These are phyloP conservation scores for Coniochaeta ligniaria DNA, from an alignment of 2,329 filamentous ascomycete genomes.

Conservation along the genomic window DNA sequence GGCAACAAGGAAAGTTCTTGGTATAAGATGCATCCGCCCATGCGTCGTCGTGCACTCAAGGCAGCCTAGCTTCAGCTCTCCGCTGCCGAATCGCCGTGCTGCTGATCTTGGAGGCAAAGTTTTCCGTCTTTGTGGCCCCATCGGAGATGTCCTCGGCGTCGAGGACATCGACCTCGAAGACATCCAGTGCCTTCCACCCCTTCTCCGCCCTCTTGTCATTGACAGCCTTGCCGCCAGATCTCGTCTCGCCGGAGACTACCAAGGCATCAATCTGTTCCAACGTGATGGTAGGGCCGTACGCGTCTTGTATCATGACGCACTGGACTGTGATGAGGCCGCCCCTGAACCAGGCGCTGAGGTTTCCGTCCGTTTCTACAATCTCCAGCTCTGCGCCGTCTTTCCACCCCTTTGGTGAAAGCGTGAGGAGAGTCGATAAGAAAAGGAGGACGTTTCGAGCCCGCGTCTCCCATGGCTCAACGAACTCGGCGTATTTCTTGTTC, in stretches of 20 bases:
- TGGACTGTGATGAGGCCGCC: constrained; percentile 58
- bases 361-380: constrained; percentile 26
- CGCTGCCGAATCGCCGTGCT: constrained; percentile 72
- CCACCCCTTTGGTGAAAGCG: constrained; percentile 33
- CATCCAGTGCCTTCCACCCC: constrained; percentile 67
- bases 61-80: constrained; percentile 25
- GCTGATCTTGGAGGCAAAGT: constrained; percentile 80
- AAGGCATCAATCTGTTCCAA: constrained; percentile 71
- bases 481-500: constrained; percentile 82
- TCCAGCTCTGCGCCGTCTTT: constrained; percentile 30
- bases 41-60: too few relatives aligned
- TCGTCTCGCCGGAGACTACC: constrained; percentile 83
- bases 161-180: constrained; percentile 87
- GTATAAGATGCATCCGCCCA: too few relatives aligned
- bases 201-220: constrained; percentile 74
- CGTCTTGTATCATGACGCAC: constrained; percentile 79
- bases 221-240: constrained; percentile 73
- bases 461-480: constrained; percentile 72
- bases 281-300: constrained; percentile 85
- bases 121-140: constrained; percentile 33
- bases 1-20: too few relatives aligned
- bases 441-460: constrained; percentile 62
- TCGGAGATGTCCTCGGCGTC: constrained; percentile 53
- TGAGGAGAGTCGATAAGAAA: constrained; percentile 63
- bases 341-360: constrained; percentile 50